Percentiles rank a stretch among this genome's conserved stretches.
Conservation (phyloP, 768 basidiomycete genomes). For the Paxillus involutus region DNA sequence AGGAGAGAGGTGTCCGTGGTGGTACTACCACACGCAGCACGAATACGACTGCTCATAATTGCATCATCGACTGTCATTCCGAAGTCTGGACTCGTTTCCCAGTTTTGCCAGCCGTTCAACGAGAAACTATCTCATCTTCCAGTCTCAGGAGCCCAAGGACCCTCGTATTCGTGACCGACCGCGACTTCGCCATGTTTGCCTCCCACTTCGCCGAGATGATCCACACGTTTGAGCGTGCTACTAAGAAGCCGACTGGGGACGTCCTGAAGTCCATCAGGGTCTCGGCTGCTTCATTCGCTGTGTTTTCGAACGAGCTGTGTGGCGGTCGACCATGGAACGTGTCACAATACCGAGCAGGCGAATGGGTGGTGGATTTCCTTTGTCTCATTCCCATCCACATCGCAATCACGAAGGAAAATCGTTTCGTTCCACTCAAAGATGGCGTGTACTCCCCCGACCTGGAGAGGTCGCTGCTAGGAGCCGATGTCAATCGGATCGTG, state of each 20-base stretch:
- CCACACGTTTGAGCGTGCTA: constrained; percentile 43
- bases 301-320: constrained; percentile 22
- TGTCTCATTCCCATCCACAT: too few species aligned
- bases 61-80: constrained; percentile 51
- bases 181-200: constrained; percentile 33
- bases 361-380: too few species aligned
- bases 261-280: constrained; percentile 40
- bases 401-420: too few species aligned
- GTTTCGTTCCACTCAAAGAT: too few species aligned
- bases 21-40: constrained; percentile 9
- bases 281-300: constrained; percentile 27
- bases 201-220: constrained; percentile 48
- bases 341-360: too few species aligned
- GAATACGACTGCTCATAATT: constrained; percentile 41
- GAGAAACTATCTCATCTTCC: constrained; percentile 40
- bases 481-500: constrained; percentile 47
- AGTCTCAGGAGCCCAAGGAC: constrained; percentile 31
- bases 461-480: too few species aligned
- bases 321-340: constrained; percentile 22
- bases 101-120: constrained; percentile 50
- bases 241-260: constrained; percentile 52
- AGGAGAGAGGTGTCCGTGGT: constrained; percentile 30
- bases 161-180: constrained; percentile 46
- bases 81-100: constrained; percentile 65
- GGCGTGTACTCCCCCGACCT: too few species aligned